phyloP scores from a whole-genome alignment of 441 rosid genomes.

The Jatropha multifida region DNA sequence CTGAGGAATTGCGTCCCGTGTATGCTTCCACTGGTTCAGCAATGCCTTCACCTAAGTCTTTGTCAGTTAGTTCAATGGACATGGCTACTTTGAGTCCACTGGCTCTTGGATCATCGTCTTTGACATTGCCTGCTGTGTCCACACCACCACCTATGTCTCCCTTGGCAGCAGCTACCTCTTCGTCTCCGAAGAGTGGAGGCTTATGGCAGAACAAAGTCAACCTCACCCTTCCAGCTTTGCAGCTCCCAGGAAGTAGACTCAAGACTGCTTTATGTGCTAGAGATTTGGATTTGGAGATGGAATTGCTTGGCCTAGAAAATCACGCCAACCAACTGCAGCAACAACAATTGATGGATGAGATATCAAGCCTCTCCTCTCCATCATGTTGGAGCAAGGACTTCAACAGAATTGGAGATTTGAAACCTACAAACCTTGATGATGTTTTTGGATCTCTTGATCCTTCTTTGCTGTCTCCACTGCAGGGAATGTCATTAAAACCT shows the following conservation, averaged over 20 bases:
- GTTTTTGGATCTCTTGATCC: slow-evolving; percentile 59
- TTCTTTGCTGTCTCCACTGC: slow-evolving; percentile 53
- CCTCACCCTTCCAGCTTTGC: slow-evolving; percentile 72
- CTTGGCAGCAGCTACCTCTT: slow-evolving; percentile 45
- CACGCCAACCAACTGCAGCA: slow-evolving; percentile 35
- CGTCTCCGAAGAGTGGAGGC: slow-evolving; percentile 65
- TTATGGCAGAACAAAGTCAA: slow-evolving; percentile 76
- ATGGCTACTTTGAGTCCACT: slow-evolving; percentile 56
- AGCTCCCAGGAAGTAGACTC: slow-evolving; percentile 78
- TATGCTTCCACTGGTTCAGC: slow-evolving; percentile 92
- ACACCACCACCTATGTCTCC: slow-evolving; percentile 85
- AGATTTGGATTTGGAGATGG: slow-evolving; percentile 72
- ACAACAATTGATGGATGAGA: slow-evolving; percentile 54
- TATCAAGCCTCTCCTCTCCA: slow-evolving; percentile 53
- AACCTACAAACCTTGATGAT: slow-evolving; percentile 64
- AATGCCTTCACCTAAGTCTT: slow-evolving; percentile 78
- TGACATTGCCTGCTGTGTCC: slow-evolving; percentile 53
- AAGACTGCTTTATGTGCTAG: slow-evolving; percentile 70
- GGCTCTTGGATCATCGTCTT: slow-evolving; percentile 49
- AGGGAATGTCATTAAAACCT: slow-evolving; percentile 40
- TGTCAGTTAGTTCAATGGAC: slow-evolving; percentile 47
- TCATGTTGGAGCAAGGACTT: slow-evolving; percentile 48
- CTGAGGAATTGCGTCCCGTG: slow-evolving; percentile 81
- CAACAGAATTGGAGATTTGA: slow-evolving; percentile 47
- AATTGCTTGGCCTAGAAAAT: slow-evolving; percentile 51